Evolutionary conservation across 176 grass and related monocot species (phyloP).

Genomic region (Typha latifolia): DNA sequence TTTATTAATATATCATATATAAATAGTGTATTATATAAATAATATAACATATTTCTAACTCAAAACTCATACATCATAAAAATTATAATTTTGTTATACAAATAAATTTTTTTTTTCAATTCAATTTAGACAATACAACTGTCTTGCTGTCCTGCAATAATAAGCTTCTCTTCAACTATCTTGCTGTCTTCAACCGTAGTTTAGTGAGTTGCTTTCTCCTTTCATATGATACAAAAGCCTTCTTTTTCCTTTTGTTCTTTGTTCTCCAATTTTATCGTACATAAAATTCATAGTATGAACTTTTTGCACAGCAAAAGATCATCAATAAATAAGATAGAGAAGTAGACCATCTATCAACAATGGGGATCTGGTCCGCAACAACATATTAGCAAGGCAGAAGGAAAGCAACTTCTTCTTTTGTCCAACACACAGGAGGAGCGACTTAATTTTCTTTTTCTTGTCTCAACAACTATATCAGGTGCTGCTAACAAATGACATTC

Average conservation of each 20-base stretch:
- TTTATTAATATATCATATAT: too few relatives aligned
- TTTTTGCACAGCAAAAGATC: not conserved
- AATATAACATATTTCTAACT: too few relatives aligned
- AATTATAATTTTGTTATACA: too few relatives aligned
- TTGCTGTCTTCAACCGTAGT: slow-evolving; percentile 16
- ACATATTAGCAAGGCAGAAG: not conserved
- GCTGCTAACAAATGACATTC: too few relatives aligned
- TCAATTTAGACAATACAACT: too few relatives aligned
- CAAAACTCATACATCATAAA: too few relatives aligned
- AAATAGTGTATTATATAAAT: too few relatives aligned
- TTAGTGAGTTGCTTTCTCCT: slow-evolving; percentile 27
- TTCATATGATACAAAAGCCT: slow-evolving; percentile 16
- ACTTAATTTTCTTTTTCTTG: too few relatives aligned
- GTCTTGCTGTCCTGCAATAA: too few relatives aligned
- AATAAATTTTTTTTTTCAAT: too few relatives aligned
- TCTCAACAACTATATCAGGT: too few relatives aligned
- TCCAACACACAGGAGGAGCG: not conserved
- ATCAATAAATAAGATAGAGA: not conserved
- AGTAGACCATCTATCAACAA: not conserved
- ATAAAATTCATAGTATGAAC: not conserved
- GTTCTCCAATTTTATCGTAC: slow-evolving; percentile 19
- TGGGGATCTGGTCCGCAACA: not conserved
- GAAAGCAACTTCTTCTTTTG: not conserved
- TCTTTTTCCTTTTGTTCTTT: slow-evolving; percentile 29
- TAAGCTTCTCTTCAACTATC: slow-evolving; percentile 21